These are phyloP conservation scores for Silene uniflora DNA, from an alignment of 148 eudicot genomes.

Conservation along the genomic window DNA sequence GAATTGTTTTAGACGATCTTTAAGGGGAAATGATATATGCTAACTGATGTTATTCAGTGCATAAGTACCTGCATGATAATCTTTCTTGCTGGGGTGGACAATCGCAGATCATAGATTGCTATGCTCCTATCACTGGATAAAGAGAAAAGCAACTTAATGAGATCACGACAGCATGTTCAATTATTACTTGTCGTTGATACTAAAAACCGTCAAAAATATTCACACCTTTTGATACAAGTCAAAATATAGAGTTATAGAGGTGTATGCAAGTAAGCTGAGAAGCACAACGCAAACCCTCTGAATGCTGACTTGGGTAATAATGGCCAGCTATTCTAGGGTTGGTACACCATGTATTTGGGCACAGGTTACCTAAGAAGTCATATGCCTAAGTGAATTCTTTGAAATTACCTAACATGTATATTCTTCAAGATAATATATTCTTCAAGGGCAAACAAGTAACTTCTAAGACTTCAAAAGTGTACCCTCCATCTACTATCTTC, in stretches of 20 bases:
- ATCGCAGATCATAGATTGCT: constrained; percentile 78
- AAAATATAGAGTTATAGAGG: no score
- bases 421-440: no score
- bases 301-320: background rate
- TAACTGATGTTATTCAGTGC: background rate
- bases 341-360: background rate
- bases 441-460: no score
- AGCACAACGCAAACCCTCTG: background rate
- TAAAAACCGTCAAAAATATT: background rate
- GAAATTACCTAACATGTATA: no score
- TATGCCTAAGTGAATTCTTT: background rate
- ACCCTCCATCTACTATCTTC: no score
- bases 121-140: constrained; percentile 87
- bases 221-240: background rate
- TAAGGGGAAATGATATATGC: background rate
- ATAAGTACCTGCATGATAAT: constrained; percentile 74
- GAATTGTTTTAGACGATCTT: background rate
- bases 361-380: background rate
- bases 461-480: no score
- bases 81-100: constrained; percentile 75
- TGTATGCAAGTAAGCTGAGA: background rate
- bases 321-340: background rate
- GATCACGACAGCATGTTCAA: background rate
- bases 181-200: background rate
- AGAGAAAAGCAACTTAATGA: background rate